Evolutionary conservation across 768 basidiomycete genomes (phyloP).

Genomic region (Strobilomyces echinocephalus): DNA sequence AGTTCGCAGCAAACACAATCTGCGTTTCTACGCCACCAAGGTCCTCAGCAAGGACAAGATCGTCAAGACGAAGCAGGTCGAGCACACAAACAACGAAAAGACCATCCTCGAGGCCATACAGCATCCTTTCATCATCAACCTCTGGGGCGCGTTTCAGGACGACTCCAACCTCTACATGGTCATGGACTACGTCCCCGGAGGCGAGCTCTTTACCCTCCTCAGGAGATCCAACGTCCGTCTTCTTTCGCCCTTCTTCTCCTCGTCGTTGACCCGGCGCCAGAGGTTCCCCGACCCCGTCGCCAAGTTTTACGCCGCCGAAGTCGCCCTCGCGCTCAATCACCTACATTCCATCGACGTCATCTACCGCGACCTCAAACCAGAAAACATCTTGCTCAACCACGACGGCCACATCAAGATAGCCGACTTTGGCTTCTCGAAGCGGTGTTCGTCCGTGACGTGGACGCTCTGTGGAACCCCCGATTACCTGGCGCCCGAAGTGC

Average conservation of each 20-base stretch:
- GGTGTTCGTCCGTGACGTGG: conserved; percentile 83
- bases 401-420: conserved; percentile 97
- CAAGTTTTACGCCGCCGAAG: conserved; percentile 96
- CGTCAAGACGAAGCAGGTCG: conserved; percentile 88
- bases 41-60: conserved; percentile 92
- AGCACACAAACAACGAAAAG: conserved; percentile 96
- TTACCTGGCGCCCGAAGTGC: conserved; percentile 92
- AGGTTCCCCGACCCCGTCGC: conserved; percentile 96
- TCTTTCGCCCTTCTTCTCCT: conserved; percentile 8
- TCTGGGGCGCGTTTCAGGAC: conserved; percentile 96
- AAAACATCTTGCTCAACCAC: conserved; percentile 89
- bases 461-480: conserved; percentile 95
- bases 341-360: conserved; percentile 85
- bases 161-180: conserved; percentile 94
- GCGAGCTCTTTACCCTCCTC: conserved; percentile 91
- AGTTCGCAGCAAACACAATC: conserved; percentile 91
- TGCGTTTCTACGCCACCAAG: conserved; percentile 95
- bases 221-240: conserved; percentile 77
- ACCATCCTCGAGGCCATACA: conserved; percentile 78
- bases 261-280: conserved; percentile 35
- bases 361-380: conserved; percentile 96
- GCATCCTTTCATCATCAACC: conserved; percentile 92
- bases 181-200: conserved; percentile 94
- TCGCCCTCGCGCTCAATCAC: conserved; percentile 88
- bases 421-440: conserved; percentile 95